Conservation (phyloP, 768 basidiomycete genomes). For the Infundibulicybe gibba region DNA sequence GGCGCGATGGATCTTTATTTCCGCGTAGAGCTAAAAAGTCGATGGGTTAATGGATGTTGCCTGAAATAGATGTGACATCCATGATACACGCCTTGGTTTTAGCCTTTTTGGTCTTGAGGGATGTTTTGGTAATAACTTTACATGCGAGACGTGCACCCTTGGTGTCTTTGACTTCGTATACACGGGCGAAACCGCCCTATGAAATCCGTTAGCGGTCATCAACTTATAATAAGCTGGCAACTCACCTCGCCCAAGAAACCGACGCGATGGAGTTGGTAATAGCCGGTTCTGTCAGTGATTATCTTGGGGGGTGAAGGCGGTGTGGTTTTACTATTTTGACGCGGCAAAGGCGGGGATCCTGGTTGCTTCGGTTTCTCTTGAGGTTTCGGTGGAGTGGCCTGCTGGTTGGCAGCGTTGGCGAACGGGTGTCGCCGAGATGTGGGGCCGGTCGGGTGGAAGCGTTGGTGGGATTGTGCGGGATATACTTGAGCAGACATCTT, state of each 20-base stretch:
- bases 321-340: slow-evolving; percentile 79
- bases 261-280: slow-evolving; percentile 61
- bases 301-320: slow-evolving; percentile 80
- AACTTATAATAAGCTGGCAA: slow-evolving; percentile 7
- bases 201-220: not conserved
- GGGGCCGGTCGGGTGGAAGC: slow-evolving; percentile 19
- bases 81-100: slow-evolving; percentile 78
- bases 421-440: slow-evolving; percentile 24
- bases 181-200: slow-evolving; percentile 90
- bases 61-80: not conserved
- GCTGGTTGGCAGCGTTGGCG: slow-evolving; percentile 27
- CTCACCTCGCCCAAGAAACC: slow-evolving; percentile 89
- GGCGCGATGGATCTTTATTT: slow-evolving; percentile 96
- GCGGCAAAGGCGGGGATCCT: slow-evolving; percentile 64
- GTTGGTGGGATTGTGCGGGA: slow-evolving; percentile 26
- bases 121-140: slow-evolving; percentile 92
- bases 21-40: slow-evolving; percentile 78
- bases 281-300: slow-evolving; percentile 61
- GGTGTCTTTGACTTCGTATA: slow-evolving; percentile 87
- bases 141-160: slow-evolving; percentile 70
- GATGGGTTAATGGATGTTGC: not conserved
- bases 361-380: slow-evolving; percentile 36
- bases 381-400: slow-evolving; percentile 28
- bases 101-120: slow-evolving; percentile 92
- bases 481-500: slow-evolving; percentile 28